These are phyloP conservation scores for Sutorius eximius DNA, from an alignment of 1,284 basidiomycete species.

Conservation along the genomic window DNA sequence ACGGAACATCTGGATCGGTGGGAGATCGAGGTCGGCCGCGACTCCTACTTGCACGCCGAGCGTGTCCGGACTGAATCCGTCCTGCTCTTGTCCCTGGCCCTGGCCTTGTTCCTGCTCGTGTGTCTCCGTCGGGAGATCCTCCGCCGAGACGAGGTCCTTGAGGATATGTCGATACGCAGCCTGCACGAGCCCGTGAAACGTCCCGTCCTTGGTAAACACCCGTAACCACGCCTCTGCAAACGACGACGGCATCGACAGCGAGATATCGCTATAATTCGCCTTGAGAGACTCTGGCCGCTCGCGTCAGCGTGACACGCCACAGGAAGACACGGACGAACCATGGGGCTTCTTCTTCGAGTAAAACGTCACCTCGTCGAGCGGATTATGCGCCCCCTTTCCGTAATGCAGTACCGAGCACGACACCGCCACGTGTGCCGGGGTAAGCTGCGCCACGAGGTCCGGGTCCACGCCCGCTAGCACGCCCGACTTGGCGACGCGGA, in stretches of 20 bases:
- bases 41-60: conserved; percentile 2
- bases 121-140: neutral
- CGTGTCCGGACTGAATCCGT: conserved; percentile 13
- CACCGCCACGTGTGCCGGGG: conserved; percentile 58
- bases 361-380: conserved; percentile 66
- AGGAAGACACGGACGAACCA: conserved; percentile 37
- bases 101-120: neutral
- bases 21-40: conserved; percentile 13
- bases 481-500: conserved; percentile 33
- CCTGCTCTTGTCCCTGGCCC: neutral
- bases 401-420: conserved; percentile 65
- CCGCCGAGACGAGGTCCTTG: conserved; percentile 28
- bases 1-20: neutral
- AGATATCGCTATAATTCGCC: conserved; percentile 58
- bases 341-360: conserved; percentile 68
- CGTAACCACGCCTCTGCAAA: conserved; percentile 67
- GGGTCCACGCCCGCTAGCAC: conserved; percentile 26
- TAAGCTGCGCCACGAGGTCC: conserved; percentile 39
- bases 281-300: conserved; percentile 39
- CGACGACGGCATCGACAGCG: conserved; percentile 55
- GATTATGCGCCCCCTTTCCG: conserved; percentile 70
- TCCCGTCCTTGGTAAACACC: conserved; percentile 63
- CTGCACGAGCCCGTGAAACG: conserved; percentile 59
- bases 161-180: conserved; percentile 62
- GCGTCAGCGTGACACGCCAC: too few relatives aligned